Evolutionary conservation across 2,329 filamentous ascomycete species (phyloP).

Genomic region (Lasiodiplodia theobromae): DNA sequence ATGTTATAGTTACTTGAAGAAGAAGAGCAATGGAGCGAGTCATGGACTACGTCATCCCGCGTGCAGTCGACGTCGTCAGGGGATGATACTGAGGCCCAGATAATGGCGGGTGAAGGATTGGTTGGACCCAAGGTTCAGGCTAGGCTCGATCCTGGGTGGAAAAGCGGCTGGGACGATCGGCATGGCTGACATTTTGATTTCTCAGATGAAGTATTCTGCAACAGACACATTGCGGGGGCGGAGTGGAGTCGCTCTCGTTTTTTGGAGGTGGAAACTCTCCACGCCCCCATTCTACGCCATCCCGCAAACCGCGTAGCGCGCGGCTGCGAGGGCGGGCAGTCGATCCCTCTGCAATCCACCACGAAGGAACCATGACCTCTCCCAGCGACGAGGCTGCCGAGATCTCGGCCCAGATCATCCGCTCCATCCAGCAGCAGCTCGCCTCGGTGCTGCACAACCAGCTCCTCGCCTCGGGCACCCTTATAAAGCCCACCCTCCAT

Average conservation of each 20-base stretch:
- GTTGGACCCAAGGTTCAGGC: not conserved
- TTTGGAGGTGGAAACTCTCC: not conserved
- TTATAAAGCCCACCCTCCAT: slow-evolving; percentile 2
- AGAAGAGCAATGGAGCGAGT: too few relatives aligned
- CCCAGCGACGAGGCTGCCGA: slow-evolving; percentile 15
- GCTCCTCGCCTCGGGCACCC: slow-evolving; percentile 5
- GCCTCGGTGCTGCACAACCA: slow-evolving; percentile 3
- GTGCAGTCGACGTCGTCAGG: too few relatives aligned
- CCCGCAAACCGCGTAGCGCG: not conserved
- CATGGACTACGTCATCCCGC: not conserved
- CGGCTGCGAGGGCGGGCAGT: not conserved
- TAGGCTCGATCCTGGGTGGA: not conserved
- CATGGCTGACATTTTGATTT: not conserved
- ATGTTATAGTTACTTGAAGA: too few relatives aligned
- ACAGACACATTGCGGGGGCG: not conserved
- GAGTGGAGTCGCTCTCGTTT: not conserved
- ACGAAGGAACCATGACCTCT: slow-evolving; percentile 13
- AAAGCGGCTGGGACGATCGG: not conserved
- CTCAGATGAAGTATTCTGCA: not conserved
- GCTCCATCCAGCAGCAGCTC: slow-evolving; percentile 22
- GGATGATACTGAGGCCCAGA: not conserved
- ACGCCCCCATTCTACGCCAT: not conserved
- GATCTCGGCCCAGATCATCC: slow-evolving; percentile 12
- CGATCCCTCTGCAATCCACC: not conserved
- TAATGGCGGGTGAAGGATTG: not conserved